Base-by-base conservation (phyloP, 495 filamentous ascomycete species). In the Penicillium cosmopolitanum region DNA sequence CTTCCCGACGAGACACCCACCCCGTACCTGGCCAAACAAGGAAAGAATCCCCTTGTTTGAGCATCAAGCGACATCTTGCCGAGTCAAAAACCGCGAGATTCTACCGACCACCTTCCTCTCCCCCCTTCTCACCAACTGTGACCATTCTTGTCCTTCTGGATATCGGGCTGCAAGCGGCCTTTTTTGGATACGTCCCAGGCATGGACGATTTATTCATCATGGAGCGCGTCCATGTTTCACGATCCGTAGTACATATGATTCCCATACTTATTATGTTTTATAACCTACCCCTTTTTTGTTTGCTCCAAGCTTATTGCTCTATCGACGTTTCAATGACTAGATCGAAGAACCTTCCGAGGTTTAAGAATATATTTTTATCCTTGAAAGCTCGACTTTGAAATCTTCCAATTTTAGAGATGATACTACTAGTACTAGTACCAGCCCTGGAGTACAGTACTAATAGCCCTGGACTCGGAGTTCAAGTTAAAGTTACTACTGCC, bases 231-330 rank as follows among this genome's bases (percentile, higher is more conserved):
- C 44, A 63, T 56, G 61, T 51, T 55, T 59, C 34, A 65, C 50
- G 63, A 65, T 56, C 19, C 21, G 33, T 52, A 19, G 59, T 62
- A 65, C 53, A 58, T 65, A 61, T 52, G 53, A 56, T 62, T 64
- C 61, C 58, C 50, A 62, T 25, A 62, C 15, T 50, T 53, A 33
- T 57, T 51, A 36, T 65, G 55, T 65, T 28, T 50, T 59, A 58
- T 65, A 58, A 36, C 38, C 11, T n/a, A 53, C 12, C 19, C 13
- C 40, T 43, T 12, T 33, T 15, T 18, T 35, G 19, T 18, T 51
- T 18, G 47, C 47, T 35, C 5, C 4, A 6, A 11, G 6, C 11
- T 48, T n/a, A 46, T 21, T 9, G 16, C 12, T 46, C n/a, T 13
- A 23, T 7, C 16, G 3, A 38, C 36, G 36, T 46, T 46, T 7